phyloP scores from a whole-genome alignment of 2,329 filamentous ascomycete species.

The Fusarium penzigii region DNA sequence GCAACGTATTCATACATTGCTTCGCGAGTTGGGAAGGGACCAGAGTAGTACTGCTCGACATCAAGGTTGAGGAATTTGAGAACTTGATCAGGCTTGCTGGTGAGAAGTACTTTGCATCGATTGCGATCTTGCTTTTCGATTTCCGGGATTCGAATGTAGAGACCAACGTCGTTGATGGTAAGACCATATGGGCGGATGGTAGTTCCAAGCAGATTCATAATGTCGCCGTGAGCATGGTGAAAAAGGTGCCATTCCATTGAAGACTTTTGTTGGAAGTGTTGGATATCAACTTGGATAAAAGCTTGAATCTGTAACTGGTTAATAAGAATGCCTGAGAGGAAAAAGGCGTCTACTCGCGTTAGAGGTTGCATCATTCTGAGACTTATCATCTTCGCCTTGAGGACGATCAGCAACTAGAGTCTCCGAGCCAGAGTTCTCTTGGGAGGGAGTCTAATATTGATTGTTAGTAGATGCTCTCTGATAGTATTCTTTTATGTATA shows the following conservation, averaged over 20 bases:
- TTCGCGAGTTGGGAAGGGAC: constrained; percentile 54
- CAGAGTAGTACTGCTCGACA: constrained; percentile 44
- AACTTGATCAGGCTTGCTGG: constrained; percentile 53
- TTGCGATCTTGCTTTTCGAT: constrained; percentile 62
- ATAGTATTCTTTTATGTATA: neutral
- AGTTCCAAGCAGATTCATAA: constrained; percentile 65
- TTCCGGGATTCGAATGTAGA: constrained; percentile 68
- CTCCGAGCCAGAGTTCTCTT: neutral
- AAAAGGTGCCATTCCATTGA: constrained; percentile 65
- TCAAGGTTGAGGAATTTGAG: constrained; percentile 66
- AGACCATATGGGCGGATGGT: constrained; percentile 67
- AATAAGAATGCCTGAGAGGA: too few species aligned
- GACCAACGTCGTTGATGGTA: constrained; percentile 61
- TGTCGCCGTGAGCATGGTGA: constrained; percentile 70
- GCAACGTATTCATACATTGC: constrained; percentile 65
- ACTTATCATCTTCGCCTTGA: too few species aligned
- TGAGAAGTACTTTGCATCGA: constrained; percentile 60
- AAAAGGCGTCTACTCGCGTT: too few species aligned
- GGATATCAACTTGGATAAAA: constrained; percentile 71
- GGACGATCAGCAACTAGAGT: too few species aligned
- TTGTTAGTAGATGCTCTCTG: neutral
- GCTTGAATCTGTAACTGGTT: neutral
- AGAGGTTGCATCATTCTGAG: too few species aligned
- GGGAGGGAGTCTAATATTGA: neutral
- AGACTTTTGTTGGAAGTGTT: constrained; percentile 46